A percentile compares a stretch with the other conserved stretches of the same genome.
Conservation (phyloP, 257 asterid species). For the Solanum pimpinellifolium region DNA sequence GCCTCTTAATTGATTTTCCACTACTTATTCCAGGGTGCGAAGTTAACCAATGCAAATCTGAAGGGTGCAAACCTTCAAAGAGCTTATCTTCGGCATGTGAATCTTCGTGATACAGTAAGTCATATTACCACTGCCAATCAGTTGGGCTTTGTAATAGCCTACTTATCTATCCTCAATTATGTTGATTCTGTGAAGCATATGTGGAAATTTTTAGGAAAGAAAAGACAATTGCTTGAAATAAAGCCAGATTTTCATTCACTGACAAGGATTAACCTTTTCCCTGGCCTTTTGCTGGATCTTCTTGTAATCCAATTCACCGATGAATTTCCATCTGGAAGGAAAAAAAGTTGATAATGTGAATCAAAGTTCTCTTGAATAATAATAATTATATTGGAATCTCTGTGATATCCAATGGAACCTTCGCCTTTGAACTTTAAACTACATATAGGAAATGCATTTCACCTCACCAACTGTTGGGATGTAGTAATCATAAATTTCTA, state of each 20-base stretch:
- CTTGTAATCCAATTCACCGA: background rate
- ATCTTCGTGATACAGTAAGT: conserved; percentile 85
- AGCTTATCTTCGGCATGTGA: conserved; percentile 81
- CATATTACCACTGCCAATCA: background rate
- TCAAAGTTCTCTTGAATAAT: background rate
- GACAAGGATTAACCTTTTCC: background rate
- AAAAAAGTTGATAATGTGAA: background rate
- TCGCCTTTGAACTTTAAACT: background rate
- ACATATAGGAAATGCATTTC: background rate
- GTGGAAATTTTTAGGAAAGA: background rate
- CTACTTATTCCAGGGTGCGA: conserved; percentile 56
- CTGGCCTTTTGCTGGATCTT: background rate
- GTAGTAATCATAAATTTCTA: background rate
- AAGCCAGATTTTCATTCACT: background rate
- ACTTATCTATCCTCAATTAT: background rate
- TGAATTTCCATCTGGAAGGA: background rate
- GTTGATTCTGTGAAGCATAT: background rate
- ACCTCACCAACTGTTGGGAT: background rate
- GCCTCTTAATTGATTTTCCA: background rate
- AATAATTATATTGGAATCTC: background rate
- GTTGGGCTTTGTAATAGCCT: background rate
- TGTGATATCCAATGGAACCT: background rate
- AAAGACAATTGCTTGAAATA: background rate
- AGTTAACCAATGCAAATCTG: conserved; percentile 72
- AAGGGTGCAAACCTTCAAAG: conserved; percentile 95